Percentiles rank a stretch among this genome's conserved stretches.
phyloP scores from a whole-genome alignment of 208 protist species.

The Trypanosoma caninum region DNA sequence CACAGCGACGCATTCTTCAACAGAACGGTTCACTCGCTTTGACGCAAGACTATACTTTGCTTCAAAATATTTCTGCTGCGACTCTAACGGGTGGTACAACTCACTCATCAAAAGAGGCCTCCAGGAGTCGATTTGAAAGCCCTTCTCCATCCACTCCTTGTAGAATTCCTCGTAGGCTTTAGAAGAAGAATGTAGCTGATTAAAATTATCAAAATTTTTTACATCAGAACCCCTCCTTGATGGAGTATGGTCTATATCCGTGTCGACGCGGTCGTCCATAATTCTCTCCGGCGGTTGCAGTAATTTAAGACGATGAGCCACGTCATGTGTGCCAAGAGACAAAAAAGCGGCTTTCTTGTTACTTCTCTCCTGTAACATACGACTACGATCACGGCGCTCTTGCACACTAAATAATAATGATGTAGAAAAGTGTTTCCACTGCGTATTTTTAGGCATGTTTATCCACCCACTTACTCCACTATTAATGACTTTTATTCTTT shows the following conservation, averaged over 20 bases:
- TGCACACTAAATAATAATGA: slow-evolving; percentile 53
- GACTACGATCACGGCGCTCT: slow-evolving; percentile 58
- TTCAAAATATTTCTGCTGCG: slow-evolving; percentile 39
- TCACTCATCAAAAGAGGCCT: slow-evolving; percentile 47
- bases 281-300: slow-evolving; percentile 14
- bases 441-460: neutral
- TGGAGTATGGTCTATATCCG: too few species aligned
- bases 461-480: neutral
- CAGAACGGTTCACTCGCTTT: too few species aligned
- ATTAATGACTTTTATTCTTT: neutral
- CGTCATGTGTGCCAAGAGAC: slow-evolving; percentile 37
- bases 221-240: too few species aligned
- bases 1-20: too few species aligned
- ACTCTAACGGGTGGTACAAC: slow-evolving; percentile 52
- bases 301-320: slow-evolving; percentile 43
- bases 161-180: slow-evolving; percentile 58
- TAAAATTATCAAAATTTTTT: neutral
- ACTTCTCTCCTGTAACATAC: slow-evolving; percentile 44
- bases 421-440: slow-evolving; percentile 10
- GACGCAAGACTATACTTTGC: slow-evolving; percentile 47
- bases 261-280: slow-evolving; percentile 1
- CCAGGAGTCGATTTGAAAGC: slow-evolving; percentile 53
- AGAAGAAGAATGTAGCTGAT: neutral
- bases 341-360: slow-evolving; percentile 56
- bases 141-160: slow-evolving; percentile 48